Percentiles rank a stretch among this genome's conserved stretches.
phyloP scores from a whole-genome alignment of 768 basidiomycete species.

The Termitomyces sp. region DNA sequence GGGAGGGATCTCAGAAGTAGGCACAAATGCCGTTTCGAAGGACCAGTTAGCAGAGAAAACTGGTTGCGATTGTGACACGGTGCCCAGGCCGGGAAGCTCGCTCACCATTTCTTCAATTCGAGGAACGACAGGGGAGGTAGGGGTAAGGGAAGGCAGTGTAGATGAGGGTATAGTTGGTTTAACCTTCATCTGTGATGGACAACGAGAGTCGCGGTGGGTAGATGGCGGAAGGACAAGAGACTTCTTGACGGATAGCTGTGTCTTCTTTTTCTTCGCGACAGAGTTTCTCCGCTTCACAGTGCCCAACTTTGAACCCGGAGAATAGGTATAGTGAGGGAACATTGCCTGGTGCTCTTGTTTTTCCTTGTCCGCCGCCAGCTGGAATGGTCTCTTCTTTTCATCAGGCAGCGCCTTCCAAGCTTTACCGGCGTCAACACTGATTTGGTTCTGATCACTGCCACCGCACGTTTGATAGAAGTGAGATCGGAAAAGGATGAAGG shows the following conservation, averaged over 20 bases:
- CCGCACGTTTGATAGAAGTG: slow-evolving; percentile 14
- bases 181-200: background rate
- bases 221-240: background rate
- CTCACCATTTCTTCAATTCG: background rate
- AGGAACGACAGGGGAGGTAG: background rate
- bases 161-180: background rate
- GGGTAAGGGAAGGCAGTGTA: background rate
- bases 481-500: slow-evolving; percentile 33
- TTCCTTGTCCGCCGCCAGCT: slow-evolving; percentile 17
- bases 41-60: slow-evolving; percentile 1
- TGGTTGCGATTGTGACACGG: background rate
- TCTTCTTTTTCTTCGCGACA: slow-evolving; percentile 1
- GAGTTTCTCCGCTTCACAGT: slow-evolving; percentile 10
- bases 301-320: slow-evolving; percentile 14
- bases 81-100: background rate
- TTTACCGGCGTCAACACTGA: slow-evolving; percentile 26
- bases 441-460: slow-evolving; percentile 24
- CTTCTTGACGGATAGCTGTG: slow-evolving; percentile 2
- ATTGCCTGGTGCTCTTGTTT: slow-evolving; percentile 20
- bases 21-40: slow-evolving; percentile 11
- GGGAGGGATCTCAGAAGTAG: slow-evolving; percentile 18
- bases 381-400: slow-evolving; percentile 17
- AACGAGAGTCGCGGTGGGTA: background rate
- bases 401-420: slow-evolving; percentile 21
- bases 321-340: slow-evolving; percentile 24